These are phyloP conservation scores for Sugiyamaella boreocaroliniensis DNA, from an alignment of 805 yeast species.

Conservation along the genomic window DNA sequence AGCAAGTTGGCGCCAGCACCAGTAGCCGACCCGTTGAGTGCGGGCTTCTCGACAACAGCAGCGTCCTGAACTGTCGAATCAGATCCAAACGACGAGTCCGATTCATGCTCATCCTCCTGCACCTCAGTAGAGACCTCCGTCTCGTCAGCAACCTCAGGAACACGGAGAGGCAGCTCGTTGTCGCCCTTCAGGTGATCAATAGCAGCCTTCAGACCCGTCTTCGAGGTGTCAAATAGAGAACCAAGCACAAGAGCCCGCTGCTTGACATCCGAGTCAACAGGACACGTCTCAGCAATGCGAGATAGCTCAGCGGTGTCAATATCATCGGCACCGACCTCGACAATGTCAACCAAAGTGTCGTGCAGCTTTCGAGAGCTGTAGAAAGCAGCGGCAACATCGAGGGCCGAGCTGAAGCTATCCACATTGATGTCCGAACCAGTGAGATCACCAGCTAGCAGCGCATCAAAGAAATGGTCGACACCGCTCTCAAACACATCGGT, in stretches of 20 bases:
- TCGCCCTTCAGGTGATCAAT: neutral
- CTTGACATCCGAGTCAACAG: conserved; percentile 1
- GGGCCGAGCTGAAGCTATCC: neutral
- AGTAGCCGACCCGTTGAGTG: neutral
- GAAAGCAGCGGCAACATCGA: neutral
- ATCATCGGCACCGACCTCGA: neutral
- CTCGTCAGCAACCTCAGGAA: neutral
- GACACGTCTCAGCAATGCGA: neutral
- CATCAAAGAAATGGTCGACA: neutral
- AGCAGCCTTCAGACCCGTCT: neutral
- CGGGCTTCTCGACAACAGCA: neutral
- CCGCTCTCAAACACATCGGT: neutral
- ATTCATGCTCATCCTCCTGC: neutral
- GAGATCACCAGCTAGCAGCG: neutral
- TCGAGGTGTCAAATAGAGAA: neutral
- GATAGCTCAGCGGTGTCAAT: neutral
- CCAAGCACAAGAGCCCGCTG: neutral
- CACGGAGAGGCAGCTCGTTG: neutral
- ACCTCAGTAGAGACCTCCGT: neutral
- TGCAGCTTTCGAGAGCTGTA: conserved; percentile 3
- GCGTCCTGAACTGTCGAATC: neutral
- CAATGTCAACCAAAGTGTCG: neutral
- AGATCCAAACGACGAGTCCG: neutral
- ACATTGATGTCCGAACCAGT: neutral
- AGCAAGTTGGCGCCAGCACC: neutral